phyloP scores from a whole-genome alignment of 257 asterid species.

The Solanum sejunctum region DNA sequence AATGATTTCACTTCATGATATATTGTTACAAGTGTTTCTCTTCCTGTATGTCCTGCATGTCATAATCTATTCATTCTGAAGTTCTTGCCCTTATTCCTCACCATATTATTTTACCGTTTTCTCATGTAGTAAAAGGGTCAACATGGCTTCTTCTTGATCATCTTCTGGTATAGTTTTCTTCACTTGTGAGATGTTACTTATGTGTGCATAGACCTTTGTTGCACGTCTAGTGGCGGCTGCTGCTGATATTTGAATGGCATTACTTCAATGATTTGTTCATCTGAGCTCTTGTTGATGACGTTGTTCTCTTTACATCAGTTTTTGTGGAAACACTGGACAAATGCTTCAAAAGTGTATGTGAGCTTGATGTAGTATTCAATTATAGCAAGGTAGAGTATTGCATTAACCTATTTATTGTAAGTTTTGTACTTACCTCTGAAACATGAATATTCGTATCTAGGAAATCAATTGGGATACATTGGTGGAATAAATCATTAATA shows the following conservation, averaged over 20 bases:
- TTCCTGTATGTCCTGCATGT: background rate
- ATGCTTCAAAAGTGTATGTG: constrained; percentile 30
- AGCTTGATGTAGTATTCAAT: constrained; percentile 19
- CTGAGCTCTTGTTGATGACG: background rate
- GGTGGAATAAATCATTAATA: background rate
- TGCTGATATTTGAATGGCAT: background rate
- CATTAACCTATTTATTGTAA: background rate
- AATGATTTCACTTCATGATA: background rate
- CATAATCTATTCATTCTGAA: background rate
- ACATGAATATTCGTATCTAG: background rate
- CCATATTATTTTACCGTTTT: background rate
- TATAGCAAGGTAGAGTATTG: constrained; percentile 13
- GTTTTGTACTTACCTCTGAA: background rate
- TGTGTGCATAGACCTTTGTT: background rate
- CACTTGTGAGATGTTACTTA: background rate
- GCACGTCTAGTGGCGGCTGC: background rate
- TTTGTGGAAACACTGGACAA: constrained; percentile 24
- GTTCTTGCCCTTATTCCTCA: background rate
- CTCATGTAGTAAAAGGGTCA: background rate
- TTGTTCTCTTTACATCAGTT: constrained; percentile 2
- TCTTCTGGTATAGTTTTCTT: background rate
- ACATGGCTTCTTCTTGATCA: background rate
- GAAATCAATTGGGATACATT: background rate
- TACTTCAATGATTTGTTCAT: background rate
- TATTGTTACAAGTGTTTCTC: background rate